phyloP scores from a whole-genome alignment of 2,329 filamentous ascomycete genomes.

The Pezicula radicicola region DNA sequence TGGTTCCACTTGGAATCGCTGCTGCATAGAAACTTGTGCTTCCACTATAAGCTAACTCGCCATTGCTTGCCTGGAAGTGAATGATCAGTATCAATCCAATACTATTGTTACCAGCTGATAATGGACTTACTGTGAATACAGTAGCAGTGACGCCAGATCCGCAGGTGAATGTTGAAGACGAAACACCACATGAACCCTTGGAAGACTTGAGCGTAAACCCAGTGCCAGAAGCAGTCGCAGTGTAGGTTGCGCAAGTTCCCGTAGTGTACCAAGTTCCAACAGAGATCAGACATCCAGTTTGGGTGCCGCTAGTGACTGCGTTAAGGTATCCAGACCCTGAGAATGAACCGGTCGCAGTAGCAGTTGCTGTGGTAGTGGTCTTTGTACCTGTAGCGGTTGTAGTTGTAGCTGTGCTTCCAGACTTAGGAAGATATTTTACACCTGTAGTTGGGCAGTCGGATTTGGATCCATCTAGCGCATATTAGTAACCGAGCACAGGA shows the following conservation, averaged over 20 bases:
- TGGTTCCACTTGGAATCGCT: constrained; percentile 26
- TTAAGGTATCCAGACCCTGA: constrained; percentile 59
- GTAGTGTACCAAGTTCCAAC: constrained; percentile 64
- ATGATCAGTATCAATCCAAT: neutral
- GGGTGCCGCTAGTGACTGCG: constrained; percentile 44
- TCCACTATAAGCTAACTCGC: constrained; percentile 23
- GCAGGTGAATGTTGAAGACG: constrained; percentile 52
- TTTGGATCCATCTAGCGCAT: constrained; percentile 9
- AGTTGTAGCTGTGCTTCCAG: constrained; percentile 58
- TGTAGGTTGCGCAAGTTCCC: constrained; percentile 66
- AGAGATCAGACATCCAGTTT: constrained; percentile 64
- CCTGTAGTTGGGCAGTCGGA: constrained; percentile 60
- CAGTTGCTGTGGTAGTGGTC: constrained; percentile 22
- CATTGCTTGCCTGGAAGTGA: constrained; percentile 11
- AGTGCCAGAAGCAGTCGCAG: constrained; percentile 42
- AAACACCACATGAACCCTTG: constrained; percentile 57
- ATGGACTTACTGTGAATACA: constrained; percentile 29
- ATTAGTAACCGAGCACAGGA: neutral
- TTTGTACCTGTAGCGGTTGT: constrained; percentile 14
- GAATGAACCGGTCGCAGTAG: constrained; percentile 30
- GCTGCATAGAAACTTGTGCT: constrained; percentile 29
- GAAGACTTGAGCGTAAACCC: constrained; percentile 49
- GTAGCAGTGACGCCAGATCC: constrained; percentile 41
- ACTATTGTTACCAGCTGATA: neutral
- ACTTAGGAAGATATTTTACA: constrained; percentile 53